These are phyloP conservation scores for Laetiporus sulphureus DNA, from an alignment of 1,284 basidiomycete species.

Conservation along the genomic window DNA sequence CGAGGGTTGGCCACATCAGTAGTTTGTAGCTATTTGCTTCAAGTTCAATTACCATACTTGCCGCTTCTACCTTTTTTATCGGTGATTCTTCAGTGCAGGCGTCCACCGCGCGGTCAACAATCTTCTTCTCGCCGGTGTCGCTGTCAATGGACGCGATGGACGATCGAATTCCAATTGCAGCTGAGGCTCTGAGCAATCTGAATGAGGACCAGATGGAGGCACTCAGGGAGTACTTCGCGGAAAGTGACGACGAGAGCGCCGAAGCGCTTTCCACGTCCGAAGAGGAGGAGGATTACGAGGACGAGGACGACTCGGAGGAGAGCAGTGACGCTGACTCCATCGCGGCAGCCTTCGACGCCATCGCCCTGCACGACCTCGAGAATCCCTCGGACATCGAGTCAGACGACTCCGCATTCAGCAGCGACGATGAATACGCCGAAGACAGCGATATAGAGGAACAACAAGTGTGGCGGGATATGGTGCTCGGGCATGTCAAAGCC, in stretches of 20 bases:
- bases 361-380: conserved; percentile 1
- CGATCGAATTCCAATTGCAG: too few relatives aligned
- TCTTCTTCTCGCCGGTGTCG: too few relatives aligned
- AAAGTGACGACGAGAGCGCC: conserved; percentile 4
- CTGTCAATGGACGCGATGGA: too few relatives aligned
- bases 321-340: not conserved
- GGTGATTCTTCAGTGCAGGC: too few relatives aligned
- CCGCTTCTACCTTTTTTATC: too few relatives aligned
- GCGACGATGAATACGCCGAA: conserved; percentile 7
- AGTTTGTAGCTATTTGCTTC: too few relatives aligned
- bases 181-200: too few relatives aligned
- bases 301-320: not conserved
- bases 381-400: conserved; percentile 5
- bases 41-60: too few relatives aligned
- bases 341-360: conserved; percentile 4
- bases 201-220: too few relatives aligned
- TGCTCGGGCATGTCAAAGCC: conserved; percentile 3
- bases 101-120: too few relatives aligned
- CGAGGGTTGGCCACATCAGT: too few relatives aligned
- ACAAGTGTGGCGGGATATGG: conserved; percentile 2
- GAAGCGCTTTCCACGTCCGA: conserved; percentile 9
- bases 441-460: conserved; percentile 2
- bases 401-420: conserved; percentile 9
- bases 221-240: conserved; percentile 4
- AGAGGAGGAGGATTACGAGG: not conserved